These are phyloP conservation scores for Geranium incanum DNA, from an alignment of 441 rosid species.

Conservation along the genomic window DNA sequence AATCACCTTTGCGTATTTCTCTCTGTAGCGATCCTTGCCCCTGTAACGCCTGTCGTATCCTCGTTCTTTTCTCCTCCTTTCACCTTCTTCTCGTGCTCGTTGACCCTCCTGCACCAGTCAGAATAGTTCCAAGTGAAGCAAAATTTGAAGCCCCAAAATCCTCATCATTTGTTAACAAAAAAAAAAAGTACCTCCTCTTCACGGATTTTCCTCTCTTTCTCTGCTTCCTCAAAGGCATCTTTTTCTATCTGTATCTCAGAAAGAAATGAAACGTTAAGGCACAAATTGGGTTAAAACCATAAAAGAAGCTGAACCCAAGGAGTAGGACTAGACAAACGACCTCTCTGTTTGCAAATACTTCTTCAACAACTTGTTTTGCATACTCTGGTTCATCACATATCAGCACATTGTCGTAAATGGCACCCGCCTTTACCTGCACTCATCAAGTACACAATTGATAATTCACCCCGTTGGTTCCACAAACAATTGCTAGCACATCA, in stretches of 20 bases:
- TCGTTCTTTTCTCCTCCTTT: slow-evolving; percentile 38
- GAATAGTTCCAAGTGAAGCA: background rate
- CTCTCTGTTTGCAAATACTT: slow-evolving; percentile 25
- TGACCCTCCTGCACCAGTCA: slow-evolving; percentile 21
- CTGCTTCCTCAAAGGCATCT: slow-evolving; percentile 30
- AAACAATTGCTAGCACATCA: background rate
- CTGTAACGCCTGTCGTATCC: slow-evolving; percentile 38
- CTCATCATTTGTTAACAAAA: background rate
- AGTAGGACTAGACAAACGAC: slow-evolving; percentile 14
- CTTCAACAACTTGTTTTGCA: slow-evolving; percentile 27
- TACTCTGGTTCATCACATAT: slow-evolving; percentile 19
- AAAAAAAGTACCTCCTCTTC: slow-evolving; percentile 22
- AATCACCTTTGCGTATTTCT: slow-evolving; percentile 36
- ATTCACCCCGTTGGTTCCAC: background rate
- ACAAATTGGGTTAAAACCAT: background rate
- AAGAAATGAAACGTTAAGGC: background rate
- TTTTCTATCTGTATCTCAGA: slow-evolving; percentile 19
- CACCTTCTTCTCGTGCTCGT: slow-evolving; percentile 30
- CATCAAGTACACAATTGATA: background rate
- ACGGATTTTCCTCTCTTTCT: slow-evolving; percentile 24
- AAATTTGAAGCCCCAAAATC: background rate
- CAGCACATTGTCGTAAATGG: slow-evolving; percentile 20
- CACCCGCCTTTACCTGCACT: slow-evolving; percentile 25
- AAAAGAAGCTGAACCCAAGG: background rate
- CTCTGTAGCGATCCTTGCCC: slow-evolving; percentile 34